Evolutionary conservation across 2,329 filamentous ascomycete genomes (phyloP), one percentile per base, ranked within the genome.

Genomic region (Paraphaeosphaeria minitans): DNA sequence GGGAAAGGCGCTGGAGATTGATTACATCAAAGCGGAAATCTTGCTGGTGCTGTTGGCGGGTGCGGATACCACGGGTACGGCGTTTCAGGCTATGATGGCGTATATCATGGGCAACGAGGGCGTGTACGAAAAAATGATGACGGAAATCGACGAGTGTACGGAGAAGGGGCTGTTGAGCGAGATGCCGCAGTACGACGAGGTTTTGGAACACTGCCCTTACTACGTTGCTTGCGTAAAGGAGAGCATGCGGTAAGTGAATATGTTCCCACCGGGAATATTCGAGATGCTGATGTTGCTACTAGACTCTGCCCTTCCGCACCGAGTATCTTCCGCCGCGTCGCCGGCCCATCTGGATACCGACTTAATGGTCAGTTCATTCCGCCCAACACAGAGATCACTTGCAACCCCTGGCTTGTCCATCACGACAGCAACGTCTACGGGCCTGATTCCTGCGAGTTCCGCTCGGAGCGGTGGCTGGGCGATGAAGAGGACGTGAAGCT

Each of bases 1-100:
- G 0, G 81, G 78, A 14, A 72, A 81, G 56, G 80, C 81, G 0
- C 70, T 84, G 0, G 76, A 81, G 29, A 71, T 82, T 53, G 79
- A 83, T 4, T 82, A 83, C 62, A 81, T 85, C 73, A 83, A 81
- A 63, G 81, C 82, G 0, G 83, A 85, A 65, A 79, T 84, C 24
- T 72, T 85, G 1, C 76, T 85, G 0, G 80, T 85, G 3, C 74
- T 83, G 16, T 73, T 84, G 8, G 83, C 83, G 0, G 82, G 83
- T 19, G 81, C 82, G 3, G 82, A 84, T 60, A 84, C 82, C 4
- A 84, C 81, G 0, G 82, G 81, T 0, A 84, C 82, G 1, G 76
- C 79, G 3, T 81, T 84, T 66, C 80, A 82, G 54, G 80, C 79
- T 0, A 70, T 84, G 61, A 76, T 84, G 49, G 49, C 49, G 5